Percentiles rank a stretch among this genome's conserved stretches.
Conservation (phyloP, 2,329 filamentous ascomycete genomes). For the Pyrenochaeta sp. region DNA sequence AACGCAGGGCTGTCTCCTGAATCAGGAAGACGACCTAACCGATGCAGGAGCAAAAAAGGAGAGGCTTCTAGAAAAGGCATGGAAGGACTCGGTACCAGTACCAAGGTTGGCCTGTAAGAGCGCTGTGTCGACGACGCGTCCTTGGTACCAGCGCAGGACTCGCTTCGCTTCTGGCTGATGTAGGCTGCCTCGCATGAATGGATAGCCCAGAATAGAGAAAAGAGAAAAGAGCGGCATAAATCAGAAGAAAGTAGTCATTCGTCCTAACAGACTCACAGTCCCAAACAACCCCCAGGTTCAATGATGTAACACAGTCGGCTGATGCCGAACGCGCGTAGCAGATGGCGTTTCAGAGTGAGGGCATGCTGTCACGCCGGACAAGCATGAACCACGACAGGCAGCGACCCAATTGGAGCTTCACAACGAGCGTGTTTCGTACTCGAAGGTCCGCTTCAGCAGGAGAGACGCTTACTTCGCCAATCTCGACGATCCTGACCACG, state of each 20-base stretch:
- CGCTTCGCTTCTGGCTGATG: not conserved
- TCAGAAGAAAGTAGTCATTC: not conserved
- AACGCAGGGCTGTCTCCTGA: constrained; percentile 3
- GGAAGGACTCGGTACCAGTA: constrained; percentile 16
- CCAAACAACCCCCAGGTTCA: constrained; percentile 2
- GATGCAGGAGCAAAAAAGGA: constrained; percentile 20
- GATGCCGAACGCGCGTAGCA: constrained; percentile 21
- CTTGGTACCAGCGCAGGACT: not conserved
- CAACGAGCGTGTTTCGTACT: constrained; percentile 34
- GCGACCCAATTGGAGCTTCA: constrained; percentile 15
- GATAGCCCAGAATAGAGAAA: not conserved
- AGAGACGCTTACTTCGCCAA: constrained; percentile 24
- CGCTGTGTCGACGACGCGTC: not conserved
- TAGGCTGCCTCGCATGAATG: not conserved
- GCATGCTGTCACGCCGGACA: not conserved
- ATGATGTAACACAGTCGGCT: constrained; percentile 21
- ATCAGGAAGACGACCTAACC: constrained; percentile 19
- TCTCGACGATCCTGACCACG: constrained; percentile 21
- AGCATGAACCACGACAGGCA: constrained; percentile 3
- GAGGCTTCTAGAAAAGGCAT: constrained; percentile 30
- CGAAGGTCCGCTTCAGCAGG: constrained; percentile 29
- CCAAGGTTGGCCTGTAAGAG: not conserved
- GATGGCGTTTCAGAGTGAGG: constrained; percentile 25
- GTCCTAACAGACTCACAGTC: not conserved
- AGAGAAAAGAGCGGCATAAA: not conserved